Percentiles rank a stretch among this genome's conserved stretches.
phyloP scores from a whole-genome alignment of 2,329 filamentous ascomycete species.

The Scorias spongiosa region DNA sequence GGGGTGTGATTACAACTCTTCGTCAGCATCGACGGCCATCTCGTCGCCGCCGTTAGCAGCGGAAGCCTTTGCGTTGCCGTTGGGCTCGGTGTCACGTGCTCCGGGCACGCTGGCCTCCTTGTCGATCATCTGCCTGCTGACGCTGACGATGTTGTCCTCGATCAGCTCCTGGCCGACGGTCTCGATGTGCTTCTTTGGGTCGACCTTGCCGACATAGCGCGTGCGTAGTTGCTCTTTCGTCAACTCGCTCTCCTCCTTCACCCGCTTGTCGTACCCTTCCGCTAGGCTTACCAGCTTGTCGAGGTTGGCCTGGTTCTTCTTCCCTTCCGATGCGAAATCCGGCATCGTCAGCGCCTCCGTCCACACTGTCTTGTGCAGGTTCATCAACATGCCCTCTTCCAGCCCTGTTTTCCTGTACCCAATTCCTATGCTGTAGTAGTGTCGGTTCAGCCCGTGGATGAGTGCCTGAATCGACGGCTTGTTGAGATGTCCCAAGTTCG shows the following conservation, averaged over 20 bases:
- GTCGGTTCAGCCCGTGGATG: conserved; percentile 92
- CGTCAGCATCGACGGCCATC: conserved; percentile 12
- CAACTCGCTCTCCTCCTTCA: conserved; percentile 96
- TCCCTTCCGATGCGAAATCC: conserved; percentile 74
- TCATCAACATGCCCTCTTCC: conserved; percentile 99
- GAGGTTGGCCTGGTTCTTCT: conserved; percentile 75
- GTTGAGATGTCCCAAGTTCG: conserved; percentile 93
- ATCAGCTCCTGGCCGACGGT: conserved; percentile 93
- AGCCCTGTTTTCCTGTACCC: conserved; percentile 92
- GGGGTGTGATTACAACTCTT: neutral
- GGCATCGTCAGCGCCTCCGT: conserved; percentile 95
- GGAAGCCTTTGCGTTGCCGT: neutral
- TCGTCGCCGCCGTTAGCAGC: conserved; percentile 8
- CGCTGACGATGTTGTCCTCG: conserved; percentile 97
- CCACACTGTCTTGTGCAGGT: conserved; percentile 98
- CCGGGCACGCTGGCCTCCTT: conserved; percentile 90
- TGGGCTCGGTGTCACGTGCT: conserved; percentile 34
- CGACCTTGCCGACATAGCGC: conserved; percentile 94
- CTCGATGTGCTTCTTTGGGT: conserved; percentile 98
- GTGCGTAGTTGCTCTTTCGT: conserved; percentile 97
- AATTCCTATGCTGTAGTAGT: conserved; percentile 98
- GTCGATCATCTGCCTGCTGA: conserved; percentile 98
- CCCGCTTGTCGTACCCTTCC: conserved; percentile 95
- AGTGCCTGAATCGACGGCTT: conserved; percentile 99
- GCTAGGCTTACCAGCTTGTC: conserved; percentile 77